Base-by-base conservation (phyloP, 1,284 basidiomycete species). In the Dichomitus squalens region DNA sequence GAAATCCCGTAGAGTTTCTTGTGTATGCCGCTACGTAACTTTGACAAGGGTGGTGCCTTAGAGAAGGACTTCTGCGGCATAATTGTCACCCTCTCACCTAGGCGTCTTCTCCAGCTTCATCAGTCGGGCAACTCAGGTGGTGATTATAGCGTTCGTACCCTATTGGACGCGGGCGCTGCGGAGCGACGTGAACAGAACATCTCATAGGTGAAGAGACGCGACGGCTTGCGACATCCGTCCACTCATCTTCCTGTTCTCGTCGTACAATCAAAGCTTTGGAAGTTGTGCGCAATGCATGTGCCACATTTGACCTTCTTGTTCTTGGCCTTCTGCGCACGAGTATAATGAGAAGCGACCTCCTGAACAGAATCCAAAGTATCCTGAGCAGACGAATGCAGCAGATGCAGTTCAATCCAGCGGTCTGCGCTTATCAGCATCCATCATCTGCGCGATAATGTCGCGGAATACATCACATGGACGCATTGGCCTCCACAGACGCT, bases 21-120 rank as follows among this genome's bases (percentile, higher is more conserved):
- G n/a, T n/a, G n/a, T n/a, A n/a, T n/a, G n/a, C n/a, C n/a, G 1
- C 53, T 56, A 63, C 61, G 61, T 63, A 63, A 63, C 57, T 8
- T 34, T 59, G 57, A 57, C 54, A 35, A 43, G 7, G 43, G 38
- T 41, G 29, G 39, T 49, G 31, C 16, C 21, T 44, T 14, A 23
- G 21, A 39, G 44, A 38, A 40, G 4, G 31, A 21, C 54, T 56
- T 54, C 54, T 46, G 52, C 44, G 49, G 52, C 36, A 55, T 53
- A 51, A 59, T 52, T 43, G 40, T 29, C 41, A 44, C 25, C 41
- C 25, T 29, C 1, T 29, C n/a, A 25, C 41, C 7, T 9, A 27
- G 25, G 39, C 38, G 31, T 36, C 35, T 43, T 31, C 33, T 36
- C 27, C 48, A 29, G 12, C 29, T 29, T 29, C 4, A 7, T 44